Base-by-base conservation (phyloP, 2,329 filamentous ascomycete species). In the Fusarium chaquense region DNA sequence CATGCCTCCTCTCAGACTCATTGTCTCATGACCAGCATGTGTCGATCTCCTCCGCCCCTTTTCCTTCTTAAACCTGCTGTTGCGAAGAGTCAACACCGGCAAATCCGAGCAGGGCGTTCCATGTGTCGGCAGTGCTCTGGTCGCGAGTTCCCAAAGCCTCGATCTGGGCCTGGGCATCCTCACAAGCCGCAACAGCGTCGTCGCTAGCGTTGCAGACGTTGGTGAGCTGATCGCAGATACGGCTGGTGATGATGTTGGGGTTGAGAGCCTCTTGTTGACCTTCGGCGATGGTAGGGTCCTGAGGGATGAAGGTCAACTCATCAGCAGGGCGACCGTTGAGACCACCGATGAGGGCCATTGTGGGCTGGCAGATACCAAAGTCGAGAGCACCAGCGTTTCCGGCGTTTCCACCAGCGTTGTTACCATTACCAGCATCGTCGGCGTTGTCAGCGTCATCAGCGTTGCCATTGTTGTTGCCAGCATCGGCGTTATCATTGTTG, bases 221-320 rank as follows among this genome's bases (percentile, higher is more conserved):
- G 75, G 79, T 84, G 62, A 92, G 84, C 81, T 91, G 88, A 78
- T 92, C 89, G 79, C 87, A 89, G 77, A 92, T 88, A 65, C 89
- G 86, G 84, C 90, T 91, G 77, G 89, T 90, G 82, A 92, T 92
- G 83, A 92, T 92, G 81, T 87, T 87, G 59, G 89, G 89, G 86
- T 92, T 91, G 46, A 91, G 82, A 11, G 89, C 89, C 76, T 91
- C 90, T 73, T 88, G 80, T 79, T 92, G 89, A 62, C 77, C 76
- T 75, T 87, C 81, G 68, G 87, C 85, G 61, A 90, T 85, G 20
- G 86, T 79, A 11, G 87, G 81, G 76, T 92, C 90, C 49, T 85
- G 85, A 53, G 90, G 86, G 78, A 90, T 87, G 86, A 92, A 92
- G 52, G 90, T 91, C 79, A 86, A 88, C 78, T 91, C 89, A 58